A percentile compares a stretch with the other conserved stretches of the same genome.
phyloP scores from a whole-genome alignment of 345 rosid species.

The Conringia planisiliqua region DNA sequence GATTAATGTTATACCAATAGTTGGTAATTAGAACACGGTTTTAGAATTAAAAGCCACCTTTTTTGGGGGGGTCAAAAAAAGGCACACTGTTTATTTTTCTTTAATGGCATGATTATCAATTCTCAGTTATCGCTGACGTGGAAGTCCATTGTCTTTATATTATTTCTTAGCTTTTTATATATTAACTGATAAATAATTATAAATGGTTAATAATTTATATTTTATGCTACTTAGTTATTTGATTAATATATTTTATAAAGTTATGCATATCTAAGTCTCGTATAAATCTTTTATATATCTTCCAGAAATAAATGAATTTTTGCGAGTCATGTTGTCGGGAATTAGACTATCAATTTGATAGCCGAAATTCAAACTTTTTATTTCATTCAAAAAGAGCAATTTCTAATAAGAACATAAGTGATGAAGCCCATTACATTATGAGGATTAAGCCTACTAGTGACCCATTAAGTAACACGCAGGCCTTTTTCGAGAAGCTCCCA shows the following conservation, averaged over 20 bases:
- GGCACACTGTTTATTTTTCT: not conserved
- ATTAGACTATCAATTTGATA: too few species aligned
- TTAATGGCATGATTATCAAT: not conserved
- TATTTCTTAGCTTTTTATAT: not conserved
- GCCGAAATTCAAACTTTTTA: not conserved
- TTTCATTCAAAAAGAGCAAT: not conserved
- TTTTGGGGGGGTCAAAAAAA: too few species aligned
- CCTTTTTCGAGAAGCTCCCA: conserved; percentile 13
- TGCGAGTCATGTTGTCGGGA: not conserved
- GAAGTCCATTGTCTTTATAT: not conserved
- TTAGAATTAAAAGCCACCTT: not conserved
- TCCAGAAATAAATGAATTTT: not conserved
- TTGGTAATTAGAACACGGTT: not conserved
- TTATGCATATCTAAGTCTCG: not conserved
- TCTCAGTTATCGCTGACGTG: not conserved
- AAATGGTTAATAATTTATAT: not conserved
- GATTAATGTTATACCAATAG: not conserved
- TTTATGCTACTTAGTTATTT: not conserved
- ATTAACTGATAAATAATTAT: not conserved
- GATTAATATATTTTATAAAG: not conserved
- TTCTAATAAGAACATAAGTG: not conserved
- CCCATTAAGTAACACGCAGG: not conserved
- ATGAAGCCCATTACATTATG: not conserved
- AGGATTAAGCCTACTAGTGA: not conserved
- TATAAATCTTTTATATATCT: not conserved